phyloP scores from a whole-genome alignment of 495 filamentous ascomycete species.

The Margaritispora aquatica region DNA sequence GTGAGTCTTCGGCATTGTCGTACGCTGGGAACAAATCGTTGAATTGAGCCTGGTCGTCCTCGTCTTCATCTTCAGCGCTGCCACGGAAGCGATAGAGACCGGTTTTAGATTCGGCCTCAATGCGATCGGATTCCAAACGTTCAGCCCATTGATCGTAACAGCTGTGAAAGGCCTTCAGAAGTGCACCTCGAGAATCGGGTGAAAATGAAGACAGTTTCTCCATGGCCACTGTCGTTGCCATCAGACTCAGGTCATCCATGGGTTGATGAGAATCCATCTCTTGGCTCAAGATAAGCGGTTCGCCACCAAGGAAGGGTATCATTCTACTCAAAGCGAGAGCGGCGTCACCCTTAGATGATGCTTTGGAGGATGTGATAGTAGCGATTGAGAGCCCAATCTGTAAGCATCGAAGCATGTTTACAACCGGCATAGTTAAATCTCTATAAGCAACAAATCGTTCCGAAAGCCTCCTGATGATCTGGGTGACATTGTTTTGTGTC shows the following conservation, averaged over 20 bases:
- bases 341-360: constrained; percentile 19
- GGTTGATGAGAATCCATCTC: constrained; percentile 32
- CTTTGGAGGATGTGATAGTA: constrained; percentile 27
- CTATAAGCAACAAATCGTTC: constrained; percentile 68
- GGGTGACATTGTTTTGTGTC: constrained; percentile 63
- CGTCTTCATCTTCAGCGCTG: constrained; percentile 63
- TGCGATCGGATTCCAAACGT: constrained; percentile 65
- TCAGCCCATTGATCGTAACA: constrained; percentile 76
- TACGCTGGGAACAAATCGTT: constrained; percentile 75
- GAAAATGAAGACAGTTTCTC: constrained; percentile 36
- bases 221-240: constrained; percentile 31
- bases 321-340: constrained; percentile 27
- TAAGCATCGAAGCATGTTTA: constrained; percentile 77
- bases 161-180: constrained; percentile 52
- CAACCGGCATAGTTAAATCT: constrained; percentile 71
- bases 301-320: constrained; percentile 60
- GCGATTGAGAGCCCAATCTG: constrained; percentile 67
- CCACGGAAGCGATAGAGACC: constrained; percentile 80
- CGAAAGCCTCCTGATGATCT: constrained; percentile 59
- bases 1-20: constrained; percentile 45
- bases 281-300: constrained; percentile 18
- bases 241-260: constrained; percentile 39
- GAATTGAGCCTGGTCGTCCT: constrained; percentile 71
- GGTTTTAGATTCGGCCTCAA: constrained; percentile 59
- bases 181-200: constrained; percentile 23